phyloP scores from a whole-genome alignment of 441 rosid genomes.

The Adansonia madagascariensis region DNA sequence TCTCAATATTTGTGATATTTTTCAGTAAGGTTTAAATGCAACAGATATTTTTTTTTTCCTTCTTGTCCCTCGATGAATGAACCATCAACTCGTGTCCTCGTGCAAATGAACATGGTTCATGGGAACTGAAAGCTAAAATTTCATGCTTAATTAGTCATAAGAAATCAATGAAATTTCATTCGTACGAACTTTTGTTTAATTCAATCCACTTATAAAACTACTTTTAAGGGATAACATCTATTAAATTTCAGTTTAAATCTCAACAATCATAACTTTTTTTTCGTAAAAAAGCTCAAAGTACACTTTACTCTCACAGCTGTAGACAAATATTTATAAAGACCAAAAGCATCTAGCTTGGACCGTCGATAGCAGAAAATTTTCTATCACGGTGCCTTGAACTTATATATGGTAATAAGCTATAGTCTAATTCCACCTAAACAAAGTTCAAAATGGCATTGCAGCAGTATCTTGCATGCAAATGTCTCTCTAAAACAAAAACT shows the following conservation, averaged over 20 bases:
- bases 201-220: too few relatives aligned
- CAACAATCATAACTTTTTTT: too few relatives aligned
- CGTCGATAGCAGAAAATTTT: neutral
- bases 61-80: neutral
- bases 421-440: constrained; percentile 5
- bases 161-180: neutral
- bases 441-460: constrained; percentile 50
- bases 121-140: neutral
- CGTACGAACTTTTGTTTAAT: too few relatives aligned
- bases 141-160: neutral
- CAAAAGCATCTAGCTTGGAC: neutral
- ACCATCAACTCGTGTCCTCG: neutral
- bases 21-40: too few relatives aligned
- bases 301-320: neutral
- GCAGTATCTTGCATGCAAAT: constrained; percentile 32
- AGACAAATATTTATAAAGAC: neutral
- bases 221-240: too few relatives aligned
- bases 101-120: too few relatives aligned
- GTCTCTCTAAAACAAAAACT: constrained; percentile 28
- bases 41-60: neutral
- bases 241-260: too few relatives aligned
- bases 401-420: neutral
- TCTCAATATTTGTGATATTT: too few relatives aligned
- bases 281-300: neutral
- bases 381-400: neutral